phyloP scores from a whole-genome alignment of 441 rosid genomes.

The Flueggea neowawraea region DNA sequence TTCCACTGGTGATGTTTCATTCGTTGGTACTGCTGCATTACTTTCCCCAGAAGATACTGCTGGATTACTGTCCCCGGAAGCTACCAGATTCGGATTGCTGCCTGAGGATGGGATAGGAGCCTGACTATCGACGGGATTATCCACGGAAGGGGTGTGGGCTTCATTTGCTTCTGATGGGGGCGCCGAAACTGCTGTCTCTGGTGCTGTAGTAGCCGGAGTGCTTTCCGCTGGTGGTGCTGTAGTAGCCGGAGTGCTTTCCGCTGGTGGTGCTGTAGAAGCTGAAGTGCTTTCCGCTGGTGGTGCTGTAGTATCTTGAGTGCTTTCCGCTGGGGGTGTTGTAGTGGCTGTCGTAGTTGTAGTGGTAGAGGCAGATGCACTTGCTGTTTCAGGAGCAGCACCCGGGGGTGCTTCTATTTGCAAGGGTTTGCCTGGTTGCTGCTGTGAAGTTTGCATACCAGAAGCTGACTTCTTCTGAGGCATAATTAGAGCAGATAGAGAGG shows the following conservation, averaged over 20 bases:
- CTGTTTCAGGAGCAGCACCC: conserved; percentile 15
- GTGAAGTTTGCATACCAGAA: conserved; percentile 32
- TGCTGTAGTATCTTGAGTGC: conserved; percentile 12
- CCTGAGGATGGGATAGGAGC: conserved; percentile 23
- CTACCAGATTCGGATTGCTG: conserved; percentile 23
- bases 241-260: conserved; percentile 18
- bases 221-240: conserved; percentile 22
- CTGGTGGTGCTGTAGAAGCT: conserved; percentile 20
- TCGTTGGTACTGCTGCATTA: conserved; percentile 12
- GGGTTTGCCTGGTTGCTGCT: conserved; percentile 63
- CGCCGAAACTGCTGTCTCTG: conserved; percentile 15
- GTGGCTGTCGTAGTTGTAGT: not conserved
- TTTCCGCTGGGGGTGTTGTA: not conserved
- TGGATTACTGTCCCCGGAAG: conserved; percentile 21
- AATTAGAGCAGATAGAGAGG: conserved; percentile 78
- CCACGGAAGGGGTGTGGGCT: conserved; percentile 12
- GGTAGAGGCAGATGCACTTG: conserved; percentile 10
- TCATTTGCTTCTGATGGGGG: conserved; percentile 26
- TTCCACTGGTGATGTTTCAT: too few species aligned
- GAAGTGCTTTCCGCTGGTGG: conserved; percentile 12
- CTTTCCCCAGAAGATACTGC: conserved; percentile 20
- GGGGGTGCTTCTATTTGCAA: conserved; percentile 73
- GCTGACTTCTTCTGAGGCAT: conserved; percentile 68
- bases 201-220: conserved; percentile 15
- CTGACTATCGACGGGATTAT: conserved; percentile 23